Evolutionary conservation across 192 early-diverging fungal genomes (phyloP), one percentile per base, ranked within the genome.

Genomic region (Backusella mclennaniae): DNA sequence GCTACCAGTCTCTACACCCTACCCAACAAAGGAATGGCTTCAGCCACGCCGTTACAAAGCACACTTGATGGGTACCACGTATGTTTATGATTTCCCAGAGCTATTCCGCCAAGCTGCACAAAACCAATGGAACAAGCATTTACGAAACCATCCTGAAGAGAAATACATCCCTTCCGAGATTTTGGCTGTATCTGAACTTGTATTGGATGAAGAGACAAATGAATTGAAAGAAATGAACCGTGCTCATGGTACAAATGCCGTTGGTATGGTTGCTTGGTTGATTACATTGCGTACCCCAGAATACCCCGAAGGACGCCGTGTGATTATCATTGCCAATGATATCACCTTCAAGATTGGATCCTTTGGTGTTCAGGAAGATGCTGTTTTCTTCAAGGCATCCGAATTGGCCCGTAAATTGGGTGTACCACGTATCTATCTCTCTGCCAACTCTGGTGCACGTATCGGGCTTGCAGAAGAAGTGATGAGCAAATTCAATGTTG

Each of bases 51-150:
- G 97, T 76, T 96, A 97, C 90, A 96, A 96, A 88, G 97, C 97
- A 33, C 97, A 99, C 76, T 85, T 98, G 69, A 93, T 98, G 91
- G 96, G 96, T 69, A 99, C 97, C 3, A 98, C 97, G 11, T 99
- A 97, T 76, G 95, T 98, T 35, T 99, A 99, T 82, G 97, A 99
- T 82, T 99, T 98, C 88, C 95, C 96, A 8, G 97, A 97, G 67
- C 88, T 99, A 75, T 98, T 99, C 93, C 88, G 93, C 35, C 91
- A 96, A 78, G 93, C 94, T 2, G 83, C 94, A 36, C 91, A 95
- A 63, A 89, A 91, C 46, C 84, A 87, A 71, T 99, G 97, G 97
- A 83, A 83, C 52, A 86, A 89, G n/a, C 84, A 87, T 23, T 38
- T 77, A 4, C 78, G 84, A 52, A 52, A 78, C 17, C 82, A 86